These are phyloP conservation scores for Purpureocillium takamizusanense DNA, from an alignment of 2,329 filamentous ascomycete species.

Conservation along the genomic window DNA sequence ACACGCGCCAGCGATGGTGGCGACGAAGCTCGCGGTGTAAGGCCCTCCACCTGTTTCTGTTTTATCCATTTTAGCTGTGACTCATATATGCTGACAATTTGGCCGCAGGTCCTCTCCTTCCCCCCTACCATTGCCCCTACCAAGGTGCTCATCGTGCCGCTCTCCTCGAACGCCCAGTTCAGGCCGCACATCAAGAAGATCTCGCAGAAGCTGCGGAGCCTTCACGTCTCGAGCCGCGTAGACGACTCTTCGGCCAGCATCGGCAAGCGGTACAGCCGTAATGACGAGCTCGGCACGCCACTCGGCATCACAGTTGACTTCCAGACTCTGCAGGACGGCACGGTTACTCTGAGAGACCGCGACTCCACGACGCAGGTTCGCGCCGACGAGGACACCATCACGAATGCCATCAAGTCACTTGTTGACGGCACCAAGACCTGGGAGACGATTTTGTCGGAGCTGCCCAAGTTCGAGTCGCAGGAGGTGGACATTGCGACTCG, in stretches of 20 bases:
- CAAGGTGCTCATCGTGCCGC: constrained; percentile 85
- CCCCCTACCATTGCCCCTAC: constrained; percentile 71
- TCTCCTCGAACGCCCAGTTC: constrained; percentile 76
- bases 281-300: constrained; percentile 91
- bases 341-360: constrained; percentile 80
- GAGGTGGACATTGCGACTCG: constrained; percentile 39
- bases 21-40: constrained; percentile 74
- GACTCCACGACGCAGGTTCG: constrained; percentile 89
- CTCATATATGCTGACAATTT: constrained; percentile 13
- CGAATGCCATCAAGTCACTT: constrained; percentile 59
- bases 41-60: constrained; percentile 29
- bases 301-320: constrained; percentile 94
- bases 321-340: constrained; percentile 82
- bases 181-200: constrained; percentile 65
- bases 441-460: constrained; percentile 62
- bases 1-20: constrained; percentile 55
- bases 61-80: too few species aligned
- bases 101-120: constrained; percentile 40
- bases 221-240: constrained; percentile 74
- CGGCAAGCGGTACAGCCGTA: constrained; percentile 88
- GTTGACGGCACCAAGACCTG: constrained; percentile 44
- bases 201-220: constrained; percentile 64
- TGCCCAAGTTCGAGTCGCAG: constrained; percentile 81
- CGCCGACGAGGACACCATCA: constrained; percentile 69
- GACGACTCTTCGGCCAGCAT: constrained; percentile 89